Evolutionary conservation across 23 red algal species (phyloP), one percentile per base, ranked within the genome.

Genomic region (Gracilariopsis chorda): DNA sequence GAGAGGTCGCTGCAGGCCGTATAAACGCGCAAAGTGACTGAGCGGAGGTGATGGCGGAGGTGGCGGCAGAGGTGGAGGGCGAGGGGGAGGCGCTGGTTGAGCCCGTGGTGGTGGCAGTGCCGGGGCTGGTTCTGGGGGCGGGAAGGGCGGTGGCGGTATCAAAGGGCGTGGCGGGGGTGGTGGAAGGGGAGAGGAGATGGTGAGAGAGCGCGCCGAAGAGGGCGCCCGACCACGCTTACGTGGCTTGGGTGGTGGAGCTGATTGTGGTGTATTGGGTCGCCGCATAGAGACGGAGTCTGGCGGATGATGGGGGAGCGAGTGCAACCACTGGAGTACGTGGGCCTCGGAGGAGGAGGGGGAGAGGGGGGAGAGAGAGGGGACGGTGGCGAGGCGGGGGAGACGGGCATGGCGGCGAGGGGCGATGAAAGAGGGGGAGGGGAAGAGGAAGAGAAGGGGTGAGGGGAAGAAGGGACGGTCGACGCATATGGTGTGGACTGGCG

Each of bases 41-140:
- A 52, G 53, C 51, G 81, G 81, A 10, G 81, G 41, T 4, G 81
- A 59, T 39, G 45, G 81, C 34, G 59, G 61, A 6, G 53, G 80
- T 14, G 55, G 29, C 4, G 56, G 57, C 11, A 35, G 53, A 16
- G 44, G 55, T 9, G 80, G 58, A 29, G 80, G 42, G 11, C 39
- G 57, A 13, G 55, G 56, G 3, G 56, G 57, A 9, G 80, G 56
- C 37, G 56, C 19, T 36, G 59, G 81, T 40, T 39, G 51, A 34
- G 45, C 41, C 41, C 27, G 42, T 17, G 17, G 25, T 48, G 73
- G 5, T 11, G 73, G 37, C 71, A 48, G 81, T 16, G 60, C 58
- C 57, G 63, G 57, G 19, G 19, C 23, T 27, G 55, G 24, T 49
- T 17, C 58, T 16, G 19, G 29, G 43, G 40, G 63, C 57, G n/a